phyloP scores from a whole-genome alignment of 2,329 filamentous ascomycete genomes.

The Cryphonectria radicalis region DNA sequence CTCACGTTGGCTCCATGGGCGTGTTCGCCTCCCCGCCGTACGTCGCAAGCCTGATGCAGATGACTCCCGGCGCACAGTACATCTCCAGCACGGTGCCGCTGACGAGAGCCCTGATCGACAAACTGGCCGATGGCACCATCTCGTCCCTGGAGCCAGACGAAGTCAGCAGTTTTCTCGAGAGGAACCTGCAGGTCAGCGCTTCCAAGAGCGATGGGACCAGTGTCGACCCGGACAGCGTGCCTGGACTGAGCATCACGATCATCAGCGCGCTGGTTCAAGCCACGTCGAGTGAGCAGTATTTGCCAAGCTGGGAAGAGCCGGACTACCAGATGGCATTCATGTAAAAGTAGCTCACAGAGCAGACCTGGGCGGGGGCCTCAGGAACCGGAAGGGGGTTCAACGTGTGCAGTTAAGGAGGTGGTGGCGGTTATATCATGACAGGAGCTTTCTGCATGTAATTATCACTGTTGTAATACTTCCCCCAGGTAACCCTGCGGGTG shows the following conservation, averaged over 20 bases:
- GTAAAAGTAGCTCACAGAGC: neutral
- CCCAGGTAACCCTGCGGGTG: neutral
- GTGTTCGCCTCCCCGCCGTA: constrained; percentile 50
- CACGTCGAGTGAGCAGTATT: constrained; percentile 38
- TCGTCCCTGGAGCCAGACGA: constrained; percentile 42
- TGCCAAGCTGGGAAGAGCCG: constrained; percentile 44
- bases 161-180: constrained; percentile 48
- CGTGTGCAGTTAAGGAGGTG: too few relatives aligned
- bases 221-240: constrained; percentile 37
- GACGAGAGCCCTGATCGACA: constrained; percentile 52
- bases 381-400: too few relatives aligned
- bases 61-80: constrained; percentile 41
- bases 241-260: constrained; percentile 42
- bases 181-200: constrained; percentile 43
- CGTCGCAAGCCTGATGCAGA: constrained; percentile 33
- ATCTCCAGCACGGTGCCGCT: constrained; percentile 57
- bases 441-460: too few relatives aligned
- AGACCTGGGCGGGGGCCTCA: too few relatives aligned
- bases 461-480: neutral
- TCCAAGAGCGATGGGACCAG: constrained; percentile 36
- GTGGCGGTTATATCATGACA: too few relatives aligned
- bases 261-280: constrained; percentile 44
- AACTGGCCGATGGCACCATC: constrained; percentile 45
- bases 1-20: constrained; percentile 63
- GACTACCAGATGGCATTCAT: constrained; percentile 24